Evolutionary conservation across 2,329 filamentous ascomycete species (phyloP), one percentile per base, ranked within the genome.

Genomic region (Ascocoryne sarcoides): DNA sequence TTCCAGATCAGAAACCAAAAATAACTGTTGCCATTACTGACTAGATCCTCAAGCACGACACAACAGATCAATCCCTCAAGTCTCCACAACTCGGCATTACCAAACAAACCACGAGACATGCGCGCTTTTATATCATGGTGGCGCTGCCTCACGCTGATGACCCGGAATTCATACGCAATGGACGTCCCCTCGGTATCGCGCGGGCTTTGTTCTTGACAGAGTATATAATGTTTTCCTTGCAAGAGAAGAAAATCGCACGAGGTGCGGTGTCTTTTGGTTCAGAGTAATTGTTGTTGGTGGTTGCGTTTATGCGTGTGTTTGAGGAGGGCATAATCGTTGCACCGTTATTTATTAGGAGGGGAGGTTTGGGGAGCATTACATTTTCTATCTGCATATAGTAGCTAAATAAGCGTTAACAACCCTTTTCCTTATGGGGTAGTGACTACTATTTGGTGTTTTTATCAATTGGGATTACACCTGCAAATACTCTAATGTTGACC

Each of bases 41-140:
- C 37, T 18, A 36, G 15, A 44, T 44, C 28, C 37, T 36, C 19
- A 36, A 40, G 33, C 18, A 44, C 32, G 30, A 43, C 39, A 40
- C 36, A 39, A 43, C 36, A 32, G 19, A 44, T 40, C 28, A 37
- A 37, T 37, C 40, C 42, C 37, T 40, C 18, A 36, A 36, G 36
- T 39, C 41, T 43, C 41, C 37, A 23, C 19, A 38, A 37, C 12
- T 42, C 16, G 3, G 29, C 34, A n/a, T 3, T 16, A 37, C 32
- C 34, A 15, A 37, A 42, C 36, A 30, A 43, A 39, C 30, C 7
- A 43, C 36, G 36, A 43, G 32, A 40, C 31, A 43, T 43, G 36
- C 41, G 36, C 18, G 23, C 36, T 39, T 39, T 43, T 40, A 39
- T 16, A 36, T 40, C 31, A 43, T 36, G 30, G 36, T 40, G 36